Evolutionary conservation across 2,329 filamentous ascomycete species (phyloP), one percentile per base, ranked within the genome.

Genomic region (Alternaria sp.): DNA sequence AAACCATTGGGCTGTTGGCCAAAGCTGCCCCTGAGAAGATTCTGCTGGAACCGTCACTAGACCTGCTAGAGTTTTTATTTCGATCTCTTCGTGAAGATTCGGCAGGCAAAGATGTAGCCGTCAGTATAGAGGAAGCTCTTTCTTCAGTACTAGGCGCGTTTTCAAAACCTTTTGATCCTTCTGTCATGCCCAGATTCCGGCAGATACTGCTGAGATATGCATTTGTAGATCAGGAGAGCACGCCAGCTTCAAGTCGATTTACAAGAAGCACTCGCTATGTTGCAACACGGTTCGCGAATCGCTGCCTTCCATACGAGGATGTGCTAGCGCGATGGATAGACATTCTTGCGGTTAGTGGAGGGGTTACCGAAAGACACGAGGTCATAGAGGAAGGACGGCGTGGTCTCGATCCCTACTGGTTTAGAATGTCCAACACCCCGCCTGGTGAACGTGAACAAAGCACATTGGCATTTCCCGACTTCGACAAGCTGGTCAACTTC

Each of bases 341-440:
- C 74, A 85, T 98, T 14, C 83, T 97, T 49, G 94, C 93, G 7
- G 81, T 95, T 8, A 87, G 86, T 14, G 88, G 88, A 11, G 83
- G 84, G 3, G 77, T 80, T 3, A 85, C 87, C 50, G 90, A 93
- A 72, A 86, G 90, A 44, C 90, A 88, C 60, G 94, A 98, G 72
- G 88, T 98, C 3, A 79, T 91, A 1, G 95, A 99, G 73, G 94
- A 98, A 79, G 95, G 93, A 2, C 88, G 87, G 61, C 93, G 92
- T 75, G 95, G 95, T 0, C 83, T 97, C 4, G 92, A 97, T 77
- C 88, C 89, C 10, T 89, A 90, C 71, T 90, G 88, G 87, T 89
- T 89, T 68, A 79, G 81, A 45, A 84, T 89, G 72, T 77, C 88
- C 11, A 89, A 90, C 24, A 70, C 73, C 29, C 51, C 69, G 17